Base-by-base conservation (phyloP, 176 grass and related monocot genomes). In the Stipa capillata region DNA sequence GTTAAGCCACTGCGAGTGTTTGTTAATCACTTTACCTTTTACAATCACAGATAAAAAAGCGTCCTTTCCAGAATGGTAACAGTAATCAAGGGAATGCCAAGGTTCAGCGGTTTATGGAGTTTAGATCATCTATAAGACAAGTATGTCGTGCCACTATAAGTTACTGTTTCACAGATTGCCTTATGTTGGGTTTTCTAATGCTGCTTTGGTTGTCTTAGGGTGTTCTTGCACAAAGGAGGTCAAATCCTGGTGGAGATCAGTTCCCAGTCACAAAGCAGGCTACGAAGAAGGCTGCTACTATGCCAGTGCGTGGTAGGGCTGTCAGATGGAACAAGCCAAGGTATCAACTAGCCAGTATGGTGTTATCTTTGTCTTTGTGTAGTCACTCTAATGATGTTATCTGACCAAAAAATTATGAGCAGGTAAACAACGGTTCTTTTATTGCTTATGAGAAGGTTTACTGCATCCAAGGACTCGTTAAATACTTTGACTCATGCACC, bases 41-140 rank as follows among this genome's bases (percentile, higher is more conserved):
- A 4, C 62, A 29, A 82, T 78, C 13, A 45, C 78, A 99, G 92
- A 89, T 95, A 7, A 99, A 96, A 81, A 93, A 88, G 9, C 78
- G 6, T 42, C 86, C 73, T 41, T 93, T 99, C 59, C 86, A 84
- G 73, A 89, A 88, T 85, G 85, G 47, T 23, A 90, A 81, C 51
- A 8, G 69, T 44, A 85, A 78, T 59, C 86, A 87, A 57, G 85
- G 85, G 64, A 92, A 84, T 53, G 80, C 52, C 36, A 98, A 91
- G 83, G 78, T 74, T 69, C 85, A 85, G 76, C 65, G 53, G 50
- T 95, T 87, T 78, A 83, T 87, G 20, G 88, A 99, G 74, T 89
- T 88, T 72, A 95, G 96, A 74, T 95, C 90, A 65, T 76, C 90
- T 48, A 85, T 99, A 23, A 91, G 92, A 99, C 92, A 99, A 66